Evolutionary conservation across 768 basidiomycete species (phyloP), one percentile per base, ranked within the genome.

Genomic region (Tricholoma sp.): DNA sequence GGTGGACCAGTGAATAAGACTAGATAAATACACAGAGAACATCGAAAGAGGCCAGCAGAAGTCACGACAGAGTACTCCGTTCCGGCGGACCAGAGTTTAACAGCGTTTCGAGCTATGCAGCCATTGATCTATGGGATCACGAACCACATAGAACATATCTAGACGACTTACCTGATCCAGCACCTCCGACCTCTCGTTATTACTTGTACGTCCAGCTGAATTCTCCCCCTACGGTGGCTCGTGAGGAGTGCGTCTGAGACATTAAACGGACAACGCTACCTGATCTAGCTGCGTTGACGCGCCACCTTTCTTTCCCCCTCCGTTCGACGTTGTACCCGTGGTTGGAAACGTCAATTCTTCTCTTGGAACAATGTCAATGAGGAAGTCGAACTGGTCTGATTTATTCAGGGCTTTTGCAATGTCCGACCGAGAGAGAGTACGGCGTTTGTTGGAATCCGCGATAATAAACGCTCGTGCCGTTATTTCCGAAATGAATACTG

Each of bases 401-500:
- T 94, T 93, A 64, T 84, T 83, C 58, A 97, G 80, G 0, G 95
- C 96, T 66, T 93, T 91, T 5, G 94, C 89, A 54, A 99, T 94
- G 72, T 98, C 95, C 11, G 91, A 86, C 49, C 93, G 86, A 9
- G 93, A 94, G 18, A 98, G 79, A 2, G 95, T 98, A n/a, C 94
- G 88, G 24, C 95, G 88, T 72, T 97, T 98, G 74, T 94, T 91
- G 22, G 92, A 88, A 73, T 97, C 94, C 16, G 94, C 94, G 54
- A 98, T 85, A 59, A 96, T 89, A 80, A 93, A 98, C 2, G 96
- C 94, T 24, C 96, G 85, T 1, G 92, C 89, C 1, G 96, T 98
- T 60, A 99, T 91, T 74, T 99, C 96, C 47, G 94, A 83, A 56
- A 99, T 99, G 73, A 99, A 98, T 60, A 98, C 96, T 97, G 55